A percentile compares a stretch with the other conserved stretches of the same genome.
Conservation (phyloP, 1,284 basidiomycete genomes). For the Apiotrichum porosum region DNA sequence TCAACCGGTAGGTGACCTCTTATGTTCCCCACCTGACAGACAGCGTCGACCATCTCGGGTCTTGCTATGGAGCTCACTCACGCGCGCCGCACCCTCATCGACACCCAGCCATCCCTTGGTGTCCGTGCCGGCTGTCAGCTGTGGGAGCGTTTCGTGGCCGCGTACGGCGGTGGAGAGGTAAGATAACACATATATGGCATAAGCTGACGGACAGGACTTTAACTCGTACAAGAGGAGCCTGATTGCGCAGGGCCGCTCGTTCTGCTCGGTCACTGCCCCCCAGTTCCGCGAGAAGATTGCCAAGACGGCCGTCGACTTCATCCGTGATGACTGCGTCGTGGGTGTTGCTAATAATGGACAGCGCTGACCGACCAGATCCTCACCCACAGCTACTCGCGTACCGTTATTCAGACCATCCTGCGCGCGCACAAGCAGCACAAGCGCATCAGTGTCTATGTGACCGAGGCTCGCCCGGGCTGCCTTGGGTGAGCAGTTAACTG, state of each 20-base stretch:
- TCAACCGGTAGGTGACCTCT: conserved; percentile 36
- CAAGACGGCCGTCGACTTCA: conserved; percentile 80
- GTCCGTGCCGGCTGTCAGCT: conserved; percentile 48
- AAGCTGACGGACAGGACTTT: conserved; percentile 34
- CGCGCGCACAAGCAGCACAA: conserved; percentile 78
- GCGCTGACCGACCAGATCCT: conserved; percentile 62
- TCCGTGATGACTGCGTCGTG: conserved; percentile 88
- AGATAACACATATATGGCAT: too few relatives aligned
- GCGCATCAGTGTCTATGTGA: conserved; percentile 94
- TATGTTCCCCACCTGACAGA: too few relatives aligned
- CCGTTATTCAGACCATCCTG: conserved; percentile 89
- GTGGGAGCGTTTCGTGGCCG: conserved; percentile 46
- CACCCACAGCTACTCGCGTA: conserved; percentile 91
- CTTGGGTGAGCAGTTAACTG: conserved; percentile 24
- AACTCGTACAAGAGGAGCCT: conserved; percentile 39
- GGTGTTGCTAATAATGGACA: conserved; percentile 32
- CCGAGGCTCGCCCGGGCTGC: conserved; percentile 51
- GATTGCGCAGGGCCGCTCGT: conserved; percentile 44
- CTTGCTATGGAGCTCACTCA: conserved; percentile 40
- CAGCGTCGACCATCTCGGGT: conserved; percentile 45
- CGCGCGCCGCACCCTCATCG: conserved; percentile 36
- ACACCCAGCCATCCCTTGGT: conserved; percentile 42
- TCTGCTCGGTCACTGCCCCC: conserved; percentile 56
- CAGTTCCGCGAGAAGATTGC: conserved; percentile 87
- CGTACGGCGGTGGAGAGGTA: conserved; percentile 36